Base-by-base conservation (phyloP, 306 rosid species). In the Rosa lucieae region DNA sequence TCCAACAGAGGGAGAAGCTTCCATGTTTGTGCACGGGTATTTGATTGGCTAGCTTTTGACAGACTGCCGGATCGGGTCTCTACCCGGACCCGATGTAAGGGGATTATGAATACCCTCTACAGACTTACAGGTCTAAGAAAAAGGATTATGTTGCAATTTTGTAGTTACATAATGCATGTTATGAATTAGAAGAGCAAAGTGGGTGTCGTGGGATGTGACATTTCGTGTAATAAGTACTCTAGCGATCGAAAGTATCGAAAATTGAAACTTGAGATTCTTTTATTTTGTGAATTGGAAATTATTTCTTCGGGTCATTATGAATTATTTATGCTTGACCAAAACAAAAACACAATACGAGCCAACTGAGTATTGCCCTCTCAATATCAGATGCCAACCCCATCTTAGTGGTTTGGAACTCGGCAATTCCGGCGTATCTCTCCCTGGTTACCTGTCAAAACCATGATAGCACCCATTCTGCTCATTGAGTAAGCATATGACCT, bases 341-440 rank as follows among this genome's bases (percentile, higher is more conserved):
- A 81, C 75, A 62, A 68, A 78, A 66, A 35, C 68, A 81, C 85
- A 84, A 81, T 76, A 65, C 75, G 51, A 82, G 71, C 68, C 53
- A 74, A 70, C 83, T 44, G 69, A 11, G 37, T 44, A 63, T 66
- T 49, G 40, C 74, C 55, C 44, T 82, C 53, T 7, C 47, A 58
- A 15, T 63, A 23, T 53, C 70, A 48, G 47, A 76, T 56, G 66
- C 81, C 59, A 52, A 62, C 68, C 73, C 75, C 76, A 77, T 79
- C 59, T 56, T 75, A 81, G 70, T 15, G n/a, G 47, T 92, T 94
- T 69, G 88, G 85, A 42, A 49, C 9, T 43, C 86, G 86, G 71
- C 98, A 94, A 61, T 81, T 49, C 52, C 3, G 76, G 44, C 96
- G 94, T 80, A 94, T 87, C 86, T 92, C 91, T 52, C 98, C 97